phyloP scores from a whole-genome alignment of 345 rosid species.

The Rhodamnia rubescens region DNA sequence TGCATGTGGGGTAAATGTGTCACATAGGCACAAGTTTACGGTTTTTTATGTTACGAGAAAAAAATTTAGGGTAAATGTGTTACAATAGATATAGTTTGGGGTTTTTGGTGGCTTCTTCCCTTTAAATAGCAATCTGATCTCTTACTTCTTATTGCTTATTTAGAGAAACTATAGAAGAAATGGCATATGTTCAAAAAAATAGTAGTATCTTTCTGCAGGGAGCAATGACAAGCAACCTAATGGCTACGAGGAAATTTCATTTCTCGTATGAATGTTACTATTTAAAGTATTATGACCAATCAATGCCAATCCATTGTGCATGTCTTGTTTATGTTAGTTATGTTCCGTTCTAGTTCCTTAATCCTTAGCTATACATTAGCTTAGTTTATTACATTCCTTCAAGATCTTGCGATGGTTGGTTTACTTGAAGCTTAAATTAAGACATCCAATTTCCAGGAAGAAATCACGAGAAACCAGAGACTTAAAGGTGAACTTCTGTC shows the following conservation, averaged over 20 bases:
- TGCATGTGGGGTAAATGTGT: no score
- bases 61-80: no score
- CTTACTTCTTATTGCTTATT: not conserved
- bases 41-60: no score
- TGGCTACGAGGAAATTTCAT: not conserved
- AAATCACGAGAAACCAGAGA: constrained; percentile 36
- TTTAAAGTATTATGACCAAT: not conserved
- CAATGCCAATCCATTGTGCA: not conserved
- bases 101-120: no score
- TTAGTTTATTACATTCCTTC: not conserved
- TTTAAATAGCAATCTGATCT: not conserved
- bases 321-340: not conserved
- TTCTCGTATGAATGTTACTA: not conserved
- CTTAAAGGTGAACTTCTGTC: constrained; percentile 12
- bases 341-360: not conserved
- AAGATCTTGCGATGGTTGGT: not conserved
- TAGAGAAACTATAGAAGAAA: not conserved
- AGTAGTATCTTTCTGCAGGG: not conserved
- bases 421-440: not conserved
- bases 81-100: no score
- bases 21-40: no score
- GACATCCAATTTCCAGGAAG: constrained; percentile 26
- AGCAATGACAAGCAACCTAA: not conserved
- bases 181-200: not conserved
- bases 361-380: not conserved